These are phyloP conservation scores for Trichosporon asahii DNA, from an alignment of 1,284 basidiomycete species.

Conservation along the genomic window DNA sequence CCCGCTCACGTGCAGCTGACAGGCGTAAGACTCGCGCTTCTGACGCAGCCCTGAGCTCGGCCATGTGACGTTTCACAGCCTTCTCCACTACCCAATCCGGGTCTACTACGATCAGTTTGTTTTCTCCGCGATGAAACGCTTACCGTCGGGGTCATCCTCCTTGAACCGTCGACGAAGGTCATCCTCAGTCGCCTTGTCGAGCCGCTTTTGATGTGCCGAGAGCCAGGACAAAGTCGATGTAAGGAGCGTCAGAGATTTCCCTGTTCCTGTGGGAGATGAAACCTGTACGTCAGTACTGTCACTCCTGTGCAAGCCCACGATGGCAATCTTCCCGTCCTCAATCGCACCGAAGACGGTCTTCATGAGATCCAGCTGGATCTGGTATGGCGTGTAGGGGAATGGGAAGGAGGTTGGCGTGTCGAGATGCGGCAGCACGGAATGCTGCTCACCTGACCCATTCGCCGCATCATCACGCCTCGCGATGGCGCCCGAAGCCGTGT, in stretches of 20 bases:
- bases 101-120: slow-evolving; percentile 49
- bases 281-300: slow-evolving; percentile 45
- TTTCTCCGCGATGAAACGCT: background rate
- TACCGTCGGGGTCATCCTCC: slow-evolving; percentile 44
- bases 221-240: slow-evolving; percentile 79
- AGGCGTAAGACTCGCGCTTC: slow-evolving; percentile 63
- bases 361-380: slow-evolving; percentile 87
- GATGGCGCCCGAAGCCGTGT: background rate
- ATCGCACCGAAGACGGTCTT: slow-evolving; percentile 76
- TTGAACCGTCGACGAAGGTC: slow-evolving; percentile 34
- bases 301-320: slow-evolving; percentile 47
- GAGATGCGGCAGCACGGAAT: slow-evolving; percentile 23
- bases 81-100: slow-evolving; percentile 80
- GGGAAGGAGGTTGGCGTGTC: slow-evolving; percentile 65
- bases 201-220: slow-evolving; percentile 48
- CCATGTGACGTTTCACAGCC: slow-evolving; percentile 62
- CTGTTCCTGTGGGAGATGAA: slow-evolving; percentile 85
- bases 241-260: slow-evolving; percentile 80
- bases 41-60: slow-evolving; percentile 66
- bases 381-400: slow-evolving; percentile 83
- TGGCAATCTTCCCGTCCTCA: slow-evolving; percentile 68
- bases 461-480: background rate
- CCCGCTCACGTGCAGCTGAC: slow-evolving; percentile 62
- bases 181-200: slow-evolving; percentile 30
- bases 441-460: background rate